A percentile compares a stretch with the other conserved stretches of the same genome.
Conservation (phyloP, 1,139 yeast species). For the Candida pseudoviswanathii region DNA sequence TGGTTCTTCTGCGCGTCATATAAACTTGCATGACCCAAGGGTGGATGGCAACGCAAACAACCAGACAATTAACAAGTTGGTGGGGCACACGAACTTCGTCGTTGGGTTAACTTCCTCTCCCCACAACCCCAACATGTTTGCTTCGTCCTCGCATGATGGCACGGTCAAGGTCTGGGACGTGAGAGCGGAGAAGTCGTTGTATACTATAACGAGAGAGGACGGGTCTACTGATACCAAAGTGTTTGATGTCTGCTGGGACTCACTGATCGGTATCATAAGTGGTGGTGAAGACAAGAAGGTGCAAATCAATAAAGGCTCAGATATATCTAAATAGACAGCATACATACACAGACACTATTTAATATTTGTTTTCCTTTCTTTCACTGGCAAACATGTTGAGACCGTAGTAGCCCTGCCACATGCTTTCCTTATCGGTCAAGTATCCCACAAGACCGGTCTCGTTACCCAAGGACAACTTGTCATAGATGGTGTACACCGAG, state of each 20-base stretch:
- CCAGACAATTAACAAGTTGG: slow-evolving; percentile 59
- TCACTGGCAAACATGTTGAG: slow-evolving; percentile 49
- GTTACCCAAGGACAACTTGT: slow-evolving; percentile 23
- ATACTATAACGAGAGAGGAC: slow-evolving; percentile 76
- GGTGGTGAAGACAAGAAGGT: slow-evolving; percentile 94
- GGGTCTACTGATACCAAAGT: slow-evolving; percentile 58
- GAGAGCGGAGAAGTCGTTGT: slow-evolving; percentile 82
- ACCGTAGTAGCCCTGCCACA: slow-evolving; percentile 82
- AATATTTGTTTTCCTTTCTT: slow-evolving; percentile 25
- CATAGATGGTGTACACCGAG: slow-evolving; percentile 11
- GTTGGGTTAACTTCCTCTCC: slow-evolving; percentile 77
- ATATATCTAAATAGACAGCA: slow-evolving; percentile 29
- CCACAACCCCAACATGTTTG: slow-evolving; percentile 74
- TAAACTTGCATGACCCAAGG: slow-evolving; percentile 91
- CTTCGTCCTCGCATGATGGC: slow-evolving; percentile 94
- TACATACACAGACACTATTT: slow-evolving; percentile 5
- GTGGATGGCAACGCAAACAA: slow-evolving; percentile 33
- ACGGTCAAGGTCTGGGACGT: slow-evolving; percentile 96
- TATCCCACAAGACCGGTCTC: slow-evolving; percentile 43
- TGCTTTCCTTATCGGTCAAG: slow-evolving; percentile 61
- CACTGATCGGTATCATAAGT: slow-evolving; percentile 77
- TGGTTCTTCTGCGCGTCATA: slow-evolving; percentile 96
- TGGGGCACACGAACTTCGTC: slow-evolving; percentile 92
- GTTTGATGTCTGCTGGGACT: slow-evolving; percentile 86
- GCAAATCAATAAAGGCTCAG: slow-evolving; percentile 72